Evolutionary conservation across 2,329 filamentous ascomycete species (phyloP), one percentile per base, ranked within the genome.

Genomic region (Aspergillus eucalypticola): DNA sequence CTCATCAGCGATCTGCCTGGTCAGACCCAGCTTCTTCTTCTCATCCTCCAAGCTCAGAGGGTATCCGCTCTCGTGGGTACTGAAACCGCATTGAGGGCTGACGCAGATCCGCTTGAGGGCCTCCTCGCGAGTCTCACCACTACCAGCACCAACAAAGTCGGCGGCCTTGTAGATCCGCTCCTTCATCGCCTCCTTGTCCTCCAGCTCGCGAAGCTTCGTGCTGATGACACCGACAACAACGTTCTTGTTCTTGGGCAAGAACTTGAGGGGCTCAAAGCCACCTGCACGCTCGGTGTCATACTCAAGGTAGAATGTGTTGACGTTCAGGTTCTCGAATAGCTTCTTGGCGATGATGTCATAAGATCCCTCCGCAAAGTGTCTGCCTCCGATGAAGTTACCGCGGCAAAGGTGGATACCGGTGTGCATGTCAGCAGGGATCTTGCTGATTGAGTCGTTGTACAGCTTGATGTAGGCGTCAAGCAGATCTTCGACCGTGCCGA

Each of bases 241-340:
- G 35, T 53, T 41, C 35, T 53, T 53, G 35, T 53, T 53, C 35
- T 27, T 27, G 51, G 51, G 51, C 51, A 53, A 15, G 35, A 42
- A 53, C 35, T 41, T 39, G 15, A 53, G 51, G 17, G 51, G 51
- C 51, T 53, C 51, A 3, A 53, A 53, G 7, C 51, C 51, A 39
- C 51, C 51, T 7, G 51, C 32, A n/a, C 51, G 51, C 51, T 53
- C 51, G 8, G 32, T 53, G 35, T 53, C 51, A 15, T 53, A 53
- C 51, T 53, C 51, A 35, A 53, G 51, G 35, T 53, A 53, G 51
- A 53, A 53, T 7, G 51, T 53, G 51, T 53, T 38, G n/a, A 53
- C 32, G 13, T 53, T 53, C 32, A 53, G 51, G 19, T 53, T 27
- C 35, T 53, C 32, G 35, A 53, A 53, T 3, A 53, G 51, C 51